A percentile compares a stretch with the other conserved stretches of the same genome.
These are phyloP conservation scores for Penicillium waksmanii DNA, from an alignment of 495 filamentous ascomycete genomes.

Conservation along the genomic window DNA sequence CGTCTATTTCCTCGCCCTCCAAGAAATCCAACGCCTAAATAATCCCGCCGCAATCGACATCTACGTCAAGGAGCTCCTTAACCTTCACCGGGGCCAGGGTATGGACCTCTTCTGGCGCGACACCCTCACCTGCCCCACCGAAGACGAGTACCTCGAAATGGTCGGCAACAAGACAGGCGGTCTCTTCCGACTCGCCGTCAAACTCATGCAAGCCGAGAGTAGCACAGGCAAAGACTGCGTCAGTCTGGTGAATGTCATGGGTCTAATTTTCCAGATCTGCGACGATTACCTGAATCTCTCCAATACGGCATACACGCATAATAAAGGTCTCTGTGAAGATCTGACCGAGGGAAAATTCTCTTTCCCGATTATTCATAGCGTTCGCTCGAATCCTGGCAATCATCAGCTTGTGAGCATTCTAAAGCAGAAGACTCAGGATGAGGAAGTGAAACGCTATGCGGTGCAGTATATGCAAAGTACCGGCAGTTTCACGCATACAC, in stretches of 20 bases:
- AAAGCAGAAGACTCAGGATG: conserved; percentile 82
- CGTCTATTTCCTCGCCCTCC: conserved; percentile 88
- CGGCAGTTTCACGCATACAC: conserved; percentile 86
- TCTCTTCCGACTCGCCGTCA: conserved; percentile 89
- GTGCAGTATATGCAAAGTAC: conserved; percentile 89
- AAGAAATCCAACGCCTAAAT: conserved; percentile 75
- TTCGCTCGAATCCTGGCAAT: conserved; percentile 78
- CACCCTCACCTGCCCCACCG: conserved; percentile 86
- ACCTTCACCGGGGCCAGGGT: conserved; percentile 93
- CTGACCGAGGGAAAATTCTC: conserved; percentile 98
- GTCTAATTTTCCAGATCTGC: conserved; percentile 93
- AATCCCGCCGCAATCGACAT: conserved; percentile 74
- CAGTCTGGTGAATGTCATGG: conserved; percentile 85
- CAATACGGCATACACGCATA: conserved; percentile 69
- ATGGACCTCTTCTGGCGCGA: conserved; percentile 99
- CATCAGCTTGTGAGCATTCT: conserved; percentile 88
- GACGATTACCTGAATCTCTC: conserved; percentile 95
- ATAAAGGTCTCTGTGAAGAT: conserved; percentile 96
- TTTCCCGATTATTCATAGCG: conserved; percentile 94
- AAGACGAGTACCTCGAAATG: conserved; percentile 99
- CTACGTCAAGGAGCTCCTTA: conserved; percentile 86
- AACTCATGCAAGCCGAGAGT: conserved; percentile 94
- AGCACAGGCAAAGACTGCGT: conserved; percentile 67
- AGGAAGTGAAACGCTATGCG: conserved; percentile 89
- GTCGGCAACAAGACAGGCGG: conserved; percentile 98